These are phyloP conservation scores for Phytophthora sansomeana DNA, from an alignment of 352 stramenopile species.

Conservation along the genomic window DNA sequence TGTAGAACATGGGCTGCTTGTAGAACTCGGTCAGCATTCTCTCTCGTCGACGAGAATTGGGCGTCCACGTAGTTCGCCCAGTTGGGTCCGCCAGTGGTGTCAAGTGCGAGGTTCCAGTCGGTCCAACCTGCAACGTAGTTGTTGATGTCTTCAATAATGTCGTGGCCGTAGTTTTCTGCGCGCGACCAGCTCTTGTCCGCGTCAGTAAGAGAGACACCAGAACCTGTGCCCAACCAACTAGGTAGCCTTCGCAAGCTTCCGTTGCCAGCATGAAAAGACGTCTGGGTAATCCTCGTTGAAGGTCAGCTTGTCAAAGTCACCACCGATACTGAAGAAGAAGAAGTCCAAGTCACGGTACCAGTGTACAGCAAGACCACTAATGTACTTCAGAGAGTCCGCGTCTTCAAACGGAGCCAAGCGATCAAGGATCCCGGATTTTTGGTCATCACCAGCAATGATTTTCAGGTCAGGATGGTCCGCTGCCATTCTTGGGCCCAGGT, in stretches of 20 bases:
- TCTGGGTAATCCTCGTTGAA: slow-evolving; percentile 66
- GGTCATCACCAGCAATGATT: slow-evolving; percentile 88
- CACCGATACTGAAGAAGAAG: slow-evolving; percentile 35
- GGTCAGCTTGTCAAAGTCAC: slow-evolving; percentile 49
- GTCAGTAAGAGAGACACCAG: background rate
- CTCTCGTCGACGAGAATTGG: slow-evolving; percentile 49
- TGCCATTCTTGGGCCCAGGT: slow-evolving; percentile 70
- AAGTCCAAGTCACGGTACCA: slow-evolving; percentile 84
- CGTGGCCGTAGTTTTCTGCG: slow-evolving; percentile 45
- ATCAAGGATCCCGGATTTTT: slow-evolving; percentile 69
- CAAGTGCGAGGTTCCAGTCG: slow-evolving; percentile 87
- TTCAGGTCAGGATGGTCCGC: slow-evolving; percentile 77
- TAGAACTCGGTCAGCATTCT: background rate
- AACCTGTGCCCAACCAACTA: background rate
- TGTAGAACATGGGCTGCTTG: slow-evolving; percentile 40
- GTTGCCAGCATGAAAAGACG: slow-evolving; percentile 84
- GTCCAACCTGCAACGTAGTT: slow-evolving; percentile 78
- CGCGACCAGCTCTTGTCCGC: background rate
- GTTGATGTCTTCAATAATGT: slow-evolving; percentile 86
- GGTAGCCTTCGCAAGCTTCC: slow-evolving; percentile 59
- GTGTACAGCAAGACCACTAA: slow-evolving; percentile 85
- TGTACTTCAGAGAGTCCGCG: slow-evolving; percentile 62
- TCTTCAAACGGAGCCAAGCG: slow-evolving; percentile 57
- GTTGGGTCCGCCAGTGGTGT: slow-evolving; percentile 66
- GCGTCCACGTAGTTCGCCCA: slow-evolving; percentile 80